Conservation (phyloP, 1,284 basidiomycete genomes). For the Pseudozyma thailandica region DNA sequence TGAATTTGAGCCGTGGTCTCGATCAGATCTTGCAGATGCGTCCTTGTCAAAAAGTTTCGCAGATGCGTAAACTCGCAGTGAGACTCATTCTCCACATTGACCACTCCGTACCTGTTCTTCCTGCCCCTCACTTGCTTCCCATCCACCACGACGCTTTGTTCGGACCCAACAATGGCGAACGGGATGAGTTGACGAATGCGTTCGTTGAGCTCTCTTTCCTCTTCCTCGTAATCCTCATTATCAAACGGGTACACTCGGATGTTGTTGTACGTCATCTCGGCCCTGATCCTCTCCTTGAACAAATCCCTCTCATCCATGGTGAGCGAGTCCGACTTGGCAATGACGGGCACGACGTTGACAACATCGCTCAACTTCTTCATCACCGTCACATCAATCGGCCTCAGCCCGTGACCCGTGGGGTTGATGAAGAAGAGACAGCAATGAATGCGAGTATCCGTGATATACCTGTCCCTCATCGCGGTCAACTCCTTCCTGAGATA, state of each 20-base stretch:
- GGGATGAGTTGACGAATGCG: slow-evolving; percentile 92
- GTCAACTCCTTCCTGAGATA: slow-evolving; percentile 99
- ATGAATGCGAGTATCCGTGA: slow-evolving; percentile 97
- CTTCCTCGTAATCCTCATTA: slow-evolving; percentile 90
- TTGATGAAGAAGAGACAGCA: slow-evolving; percentile 99
- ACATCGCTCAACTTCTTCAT: slow-evolving; percentile 99
- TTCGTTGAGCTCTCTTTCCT: slow-evolving; percentile 90
- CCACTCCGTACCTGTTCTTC: slow-evolving; percentile 97
- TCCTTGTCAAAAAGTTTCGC: slow-evolving; percentile 91
- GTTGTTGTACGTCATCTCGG: slow-evolving; percentile 89
- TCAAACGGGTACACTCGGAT: slow-evolving; percentile 97
- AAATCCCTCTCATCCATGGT: slow-evolving; percentile 90
- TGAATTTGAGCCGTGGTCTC: slow-evolving; percentile 99
- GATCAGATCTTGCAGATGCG: slow-evolving; percentile 96
- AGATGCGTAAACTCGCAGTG: slow-evolving; percentile 99
- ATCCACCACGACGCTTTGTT: slow-evolving; percentile 91
- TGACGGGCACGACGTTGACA: slow-evolving; percentile 97
- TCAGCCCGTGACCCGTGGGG: slow-evolving; percentile 66
- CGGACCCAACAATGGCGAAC: slow-evolving; percentile 95
- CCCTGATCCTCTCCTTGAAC: slow-evolving; percentile 96
- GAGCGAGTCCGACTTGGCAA: slow-evolving; percentile 96
- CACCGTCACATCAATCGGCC: slow-evolving; percentile 88
- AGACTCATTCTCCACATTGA: slow-evolving; percentile 89
- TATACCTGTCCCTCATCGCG: slow-evolving; percentile 97
- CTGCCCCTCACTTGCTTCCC: slow-evolving; percentile 94